phyloP scores from a whole-genome alignment of 1,139 yeast genomes.

The Casaregolazyma suthepensis region DNA sequence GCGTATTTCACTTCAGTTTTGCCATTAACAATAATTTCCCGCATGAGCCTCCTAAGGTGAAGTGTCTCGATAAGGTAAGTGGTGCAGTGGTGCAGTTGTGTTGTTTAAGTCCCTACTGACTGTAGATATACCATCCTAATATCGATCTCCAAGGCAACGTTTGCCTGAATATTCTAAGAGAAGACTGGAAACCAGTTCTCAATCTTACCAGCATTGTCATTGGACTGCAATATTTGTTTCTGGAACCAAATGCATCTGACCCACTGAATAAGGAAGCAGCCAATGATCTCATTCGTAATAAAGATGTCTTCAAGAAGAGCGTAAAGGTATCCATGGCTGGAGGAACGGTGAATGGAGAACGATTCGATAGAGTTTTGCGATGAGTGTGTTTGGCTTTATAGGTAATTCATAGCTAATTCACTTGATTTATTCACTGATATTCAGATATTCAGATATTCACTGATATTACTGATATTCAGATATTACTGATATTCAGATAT shows the following conservation, averaged over 20 bases:
- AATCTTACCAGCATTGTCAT: slow-evolving; percentile 75
- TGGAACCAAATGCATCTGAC: slow-evolving; percentile 88
- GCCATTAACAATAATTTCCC: slow-evolving; percentile 71
- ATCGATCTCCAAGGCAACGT: slow-evolving; percentile 87
- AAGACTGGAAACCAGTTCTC: slow-evolving; percentile 95
- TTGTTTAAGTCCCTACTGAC: slow-evolving; percentile 25
- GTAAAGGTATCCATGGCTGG: slow-evolving; percentile 72
- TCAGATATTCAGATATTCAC: too few species aligned
- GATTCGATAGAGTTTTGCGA: slow-evolving; percentile 44
- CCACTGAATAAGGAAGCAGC: slow-evolving; percentile 91
- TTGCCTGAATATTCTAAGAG: slow-evolving; percentile 82
- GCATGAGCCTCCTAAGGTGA: slow-evolving; percentile 77
- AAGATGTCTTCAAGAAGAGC: slow-evolving; percentile 47
- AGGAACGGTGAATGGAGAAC: slow-evolving; percentile 49
- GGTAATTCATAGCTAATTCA: too few species aligned
- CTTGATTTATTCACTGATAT: background rate
- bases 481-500: too few species aligned
- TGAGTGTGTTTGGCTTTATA: background rate
- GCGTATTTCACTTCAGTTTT: slow-evolving; percentile 62
- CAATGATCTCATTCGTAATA: slow-evolving; percentile 55
- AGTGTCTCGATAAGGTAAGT: slow-evolving; percentile 27
- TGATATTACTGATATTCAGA: too few species aligned
- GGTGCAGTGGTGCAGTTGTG: background rate
- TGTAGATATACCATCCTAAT: slow-evolving; percentile 83
- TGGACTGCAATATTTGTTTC: slow-evolving; percentile 77